phyloP scores from a whole-genome alignment of 2,329 filamentous ascomycete species.

The Colletotrichum paranaense region DNA sequence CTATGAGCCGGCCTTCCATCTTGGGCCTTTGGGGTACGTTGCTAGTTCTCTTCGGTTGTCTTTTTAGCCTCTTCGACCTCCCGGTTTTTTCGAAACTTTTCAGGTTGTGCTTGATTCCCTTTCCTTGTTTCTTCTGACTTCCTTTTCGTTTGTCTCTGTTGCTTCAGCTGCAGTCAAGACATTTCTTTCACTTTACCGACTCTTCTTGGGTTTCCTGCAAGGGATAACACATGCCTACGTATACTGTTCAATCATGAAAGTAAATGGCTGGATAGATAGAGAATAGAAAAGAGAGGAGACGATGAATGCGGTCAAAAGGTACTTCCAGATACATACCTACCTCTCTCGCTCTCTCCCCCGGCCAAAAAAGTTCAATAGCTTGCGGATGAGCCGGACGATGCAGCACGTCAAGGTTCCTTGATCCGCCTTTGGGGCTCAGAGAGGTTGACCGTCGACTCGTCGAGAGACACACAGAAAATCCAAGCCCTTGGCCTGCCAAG shows the following conservation, averaged over 20 bases:
- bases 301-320: neutral
- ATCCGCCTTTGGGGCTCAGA: slow-evolving; percentile 4
- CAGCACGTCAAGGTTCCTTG: slow-evolving; percentile 31
- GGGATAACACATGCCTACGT: neutral
- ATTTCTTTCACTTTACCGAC: neutral
- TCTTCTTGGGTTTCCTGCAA: neutral
- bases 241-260: neutral
- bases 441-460: neutral
- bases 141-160: neutral
- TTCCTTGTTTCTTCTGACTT: neutral
- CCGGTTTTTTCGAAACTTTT: neutral
- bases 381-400: slow-evolving; percentile 31
- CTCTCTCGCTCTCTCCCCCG: neutral
- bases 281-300: neutral
- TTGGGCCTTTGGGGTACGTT: neutral
- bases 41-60: neutral
- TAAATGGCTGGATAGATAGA: neutral
- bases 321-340: neutral
- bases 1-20: neutral
- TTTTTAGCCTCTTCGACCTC: neutral
- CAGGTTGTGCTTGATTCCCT: neutral
- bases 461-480: neutral
- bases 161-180: neutral
- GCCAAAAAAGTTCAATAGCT: neutral
- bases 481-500: slow-evolving; percentile 30